A percentile compares a stretch with the other conserved stretches of the same genome.
phyloP scores from a whole-genome alignment of 140 eudicot species.

The Oenanthe javanica region DNA sequence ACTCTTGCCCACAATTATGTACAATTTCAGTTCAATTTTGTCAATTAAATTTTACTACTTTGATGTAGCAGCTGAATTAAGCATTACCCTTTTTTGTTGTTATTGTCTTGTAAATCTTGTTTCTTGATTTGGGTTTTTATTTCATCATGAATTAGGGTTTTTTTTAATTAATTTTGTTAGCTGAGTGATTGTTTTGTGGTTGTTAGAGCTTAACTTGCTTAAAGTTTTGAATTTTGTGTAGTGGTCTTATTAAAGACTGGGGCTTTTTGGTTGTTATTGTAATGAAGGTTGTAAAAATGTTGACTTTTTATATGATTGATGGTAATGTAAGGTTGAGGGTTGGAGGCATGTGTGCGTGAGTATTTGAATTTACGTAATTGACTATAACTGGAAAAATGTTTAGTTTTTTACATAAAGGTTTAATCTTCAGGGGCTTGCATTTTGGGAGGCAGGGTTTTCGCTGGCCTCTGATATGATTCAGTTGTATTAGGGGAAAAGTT shows the following conservation, averaged over 20 bases:
- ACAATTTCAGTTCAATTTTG: neutral
- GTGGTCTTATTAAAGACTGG: neutral
- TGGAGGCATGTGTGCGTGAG: neutral
- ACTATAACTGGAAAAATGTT: neutral
- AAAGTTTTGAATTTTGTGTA: neutral
- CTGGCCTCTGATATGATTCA: neutral
- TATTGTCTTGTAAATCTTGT: neutral
- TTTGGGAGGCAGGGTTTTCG: neutral
- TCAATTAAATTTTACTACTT: neutral
- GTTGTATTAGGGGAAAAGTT: neutral
- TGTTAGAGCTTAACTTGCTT: neutral
- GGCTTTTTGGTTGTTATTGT: neutral
- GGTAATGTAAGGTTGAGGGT: neutral
- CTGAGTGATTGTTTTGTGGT: neutral
- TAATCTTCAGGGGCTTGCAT: neutral
- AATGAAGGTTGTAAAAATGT: neutral
- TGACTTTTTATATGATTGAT: neutral
- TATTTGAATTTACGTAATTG: neutral
- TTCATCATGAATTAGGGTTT: slow-evolving; percentile 20
- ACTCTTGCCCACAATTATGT: neutral
- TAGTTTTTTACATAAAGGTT: neutral
- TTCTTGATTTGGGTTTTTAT: neutral
- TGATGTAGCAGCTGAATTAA: neutral
- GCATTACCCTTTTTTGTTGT: neutral
- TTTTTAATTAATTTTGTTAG: neutral